These are phyloP conservation scores for Ceratobasidium theobromae DNA, from an alignment of 1,284 basidiomycete species.

Conservation along the genomic window DNA sequence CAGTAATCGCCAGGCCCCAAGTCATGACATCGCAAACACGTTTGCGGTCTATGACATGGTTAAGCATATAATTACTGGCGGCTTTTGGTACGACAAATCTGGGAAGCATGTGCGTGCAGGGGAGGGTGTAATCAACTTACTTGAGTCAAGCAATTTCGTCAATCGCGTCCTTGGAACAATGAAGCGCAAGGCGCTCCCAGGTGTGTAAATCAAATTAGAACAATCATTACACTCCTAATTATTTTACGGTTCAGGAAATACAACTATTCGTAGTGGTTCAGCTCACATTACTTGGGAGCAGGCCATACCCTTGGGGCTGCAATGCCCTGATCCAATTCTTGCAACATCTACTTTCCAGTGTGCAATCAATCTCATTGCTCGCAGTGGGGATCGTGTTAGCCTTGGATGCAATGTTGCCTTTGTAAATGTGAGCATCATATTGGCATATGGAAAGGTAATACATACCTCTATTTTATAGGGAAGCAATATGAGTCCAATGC, in stretches of 20 bases:
- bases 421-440: not conserved
- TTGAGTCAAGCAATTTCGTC: not conserved
- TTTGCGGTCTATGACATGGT: constrained; percentile 29
- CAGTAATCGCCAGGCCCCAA: constrained; percentile 36
- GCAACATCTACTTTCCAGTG: not conserved
- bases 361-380: not conserved
- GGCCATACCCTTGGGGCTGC: not conserved
- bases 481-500: not conserved
- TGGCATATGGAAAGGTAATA: not conserved
- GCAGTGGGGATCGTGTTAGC: not conserved
- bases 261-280: not conserved
- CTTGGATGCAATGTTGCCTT: not conserved
- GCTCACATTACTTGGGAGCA: not conserved
- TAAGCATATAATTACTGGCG: constrained; percentile 35
- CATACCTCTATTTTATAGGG: not conserved
- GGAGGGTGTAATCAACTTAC: not conserved
- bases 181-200: not conserved
- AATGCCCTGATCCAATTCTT: not conserved
- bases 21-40: constrained; percentile 31
- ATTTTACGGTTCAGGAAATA: not conserved
- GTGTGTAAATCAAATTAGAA: not conserved
- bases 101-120: not conserved
- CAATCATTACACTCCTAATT: not conserved
- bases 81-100: constrained; percentile 32
- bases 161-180: not conserved